Conservation (phyloP, 768 basidiomycete genomes). For the Termitomyces sp. region DNA sequence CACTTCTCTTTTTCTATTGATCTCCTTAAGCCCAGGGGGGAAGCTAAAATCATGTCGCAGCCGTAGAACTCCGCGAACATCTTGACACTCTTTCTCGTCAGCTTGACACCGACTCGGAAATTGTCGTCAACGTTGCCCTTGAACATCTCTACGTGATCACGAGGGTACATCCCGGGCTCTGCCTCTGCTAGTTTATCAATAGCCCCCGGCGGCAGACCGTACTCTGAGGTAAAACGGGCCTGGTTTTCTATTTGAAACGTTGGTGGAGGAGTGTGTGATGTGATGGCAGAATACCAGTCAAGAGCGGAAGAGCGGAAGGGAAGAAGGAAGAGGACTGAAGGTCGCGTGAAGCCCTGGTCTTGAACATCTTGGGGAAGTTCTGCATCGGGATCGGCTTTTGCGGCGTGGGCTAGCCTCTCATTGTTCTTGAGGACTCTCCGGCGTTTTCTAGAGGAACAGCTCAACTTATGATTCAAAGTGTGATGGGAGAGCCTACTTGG, state of each 20-base stretch:
- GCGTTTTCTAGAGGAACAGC: constrained; percentile 67
- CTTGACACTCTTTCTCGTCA: constrained; percentile 90
- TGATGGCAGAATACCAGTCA: constrained; percentile 79
- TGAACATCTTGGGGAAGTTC: constrained; percentile 73
- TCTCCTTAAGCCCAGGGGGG: constrained; percentile 88
- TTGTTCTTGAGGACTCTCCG: constrained; percentile 91
- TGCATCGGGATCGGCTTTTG: constrained; percentile 50
- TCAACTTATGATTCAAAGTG: neutral
- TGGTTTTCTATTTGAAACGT: constrained; percentile 87
- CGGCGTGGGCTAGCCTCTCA: constrained; percentile 77
- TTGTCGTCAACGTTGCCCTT: constrained; percentile 97
- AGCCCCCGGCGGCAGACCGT: constrained; percentile 74
- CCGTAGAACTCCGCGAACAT: constrained; percentile 89
- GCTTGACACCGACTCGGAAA: constrained; percentile 88
- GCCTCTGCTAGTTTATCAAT: constrained; percentile 79
- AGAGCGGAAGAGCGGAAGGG: constrained; percentile 91
- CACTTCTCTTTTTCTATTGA: constrained; percentile 94
- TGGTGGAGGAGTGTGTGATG: constrained; percentile 68
- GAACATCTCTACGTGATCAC: constrained; percentile 91
- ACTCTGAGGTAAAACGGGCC: constrained; percentile 78
- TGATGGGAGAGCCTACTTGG: constrained; percentile 56
- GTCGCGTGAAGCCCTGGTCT: constrained; percentile 98
- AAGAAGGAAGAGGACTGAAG: constrained; percentile 87
- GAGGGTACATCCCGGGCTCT: constrained; percentile 74
- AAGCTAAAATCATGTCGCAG: constrained; percentile 90